Percentiles rank a stretch among this genome's conserved stretches.
These are phyloP conservation scores for Begonia masoniana DNA, from an alignment of 306 rosid species.

Conservation along the genomic window DNA sequence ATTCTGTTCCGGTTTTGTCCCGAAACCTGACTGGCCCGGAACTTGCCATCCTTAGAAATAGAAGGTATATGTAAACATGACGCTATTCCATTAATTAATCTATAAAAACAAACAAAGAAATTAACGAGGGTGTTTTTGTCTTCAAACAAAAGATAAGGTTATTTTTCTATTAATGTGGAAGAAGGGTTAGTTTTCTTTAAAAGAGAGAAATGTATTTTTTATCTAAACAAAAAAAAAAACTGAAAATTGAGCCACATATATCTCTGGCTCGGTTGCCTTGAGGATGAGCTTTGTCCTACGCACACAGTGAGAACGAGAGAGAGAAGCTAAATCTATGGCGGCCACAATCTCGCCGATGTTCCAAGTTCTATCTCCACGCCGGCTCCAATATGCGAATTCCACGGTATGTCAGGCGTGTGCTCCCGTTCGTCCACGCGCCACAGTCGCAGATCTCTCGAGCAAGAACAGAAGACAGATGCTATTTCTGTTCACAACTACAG, in stretches of 20 bases:
- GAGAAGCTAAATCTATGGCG: slow-evolving; percentile 10
- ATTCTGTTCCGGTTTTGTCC: too few species aligned
- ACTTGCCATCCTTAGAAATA: too few species aligned
- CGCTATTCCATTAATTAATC: too few species aligned
- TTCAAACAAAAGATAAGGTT: too few species aligned
- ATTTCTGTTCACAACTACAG: slow-evolving; percentile 38
- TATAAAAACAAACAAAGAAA: too few species aligned
- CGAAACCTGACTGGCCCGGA: too few species aligned
- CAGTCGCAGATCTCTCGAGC: neutral
- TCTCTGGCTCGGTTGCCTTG: neutral
- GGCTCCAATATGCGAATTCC: slow-evolving; percentile 15
- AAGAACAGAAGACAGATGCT: slow-evolving; percentile 37
- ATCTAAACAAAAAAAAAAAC: too few species aligned
- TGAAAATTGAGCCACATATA: slow-evolving; percentile 14
- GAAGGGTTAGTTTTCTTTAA: too few species aligned
- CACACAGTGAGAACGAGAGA: neutral
- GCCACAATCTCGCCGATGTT: slow-evolving; percentile 30
- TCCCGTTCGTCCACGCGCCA: neutral
- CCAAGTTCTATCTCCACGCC: slow-evolving; percentile 22
- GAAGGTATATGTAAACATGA: too few species aligned
- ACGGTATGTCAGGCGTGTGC: slow-evolving; percentile 14
- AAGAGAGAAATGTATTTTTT: too few species aligned
- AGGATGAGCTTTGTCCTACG: slow-evolving; percentile 11
- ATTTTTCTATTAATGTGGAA: too few species aligned
- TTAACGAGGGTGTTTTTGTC: too few species aligned